Percentiles rank a stretch among this genome's conserved stretches.
Conservation (phyloP, 2,329 filamentous ascomycete species). For the Paramyrothecium roridum region DNA sequence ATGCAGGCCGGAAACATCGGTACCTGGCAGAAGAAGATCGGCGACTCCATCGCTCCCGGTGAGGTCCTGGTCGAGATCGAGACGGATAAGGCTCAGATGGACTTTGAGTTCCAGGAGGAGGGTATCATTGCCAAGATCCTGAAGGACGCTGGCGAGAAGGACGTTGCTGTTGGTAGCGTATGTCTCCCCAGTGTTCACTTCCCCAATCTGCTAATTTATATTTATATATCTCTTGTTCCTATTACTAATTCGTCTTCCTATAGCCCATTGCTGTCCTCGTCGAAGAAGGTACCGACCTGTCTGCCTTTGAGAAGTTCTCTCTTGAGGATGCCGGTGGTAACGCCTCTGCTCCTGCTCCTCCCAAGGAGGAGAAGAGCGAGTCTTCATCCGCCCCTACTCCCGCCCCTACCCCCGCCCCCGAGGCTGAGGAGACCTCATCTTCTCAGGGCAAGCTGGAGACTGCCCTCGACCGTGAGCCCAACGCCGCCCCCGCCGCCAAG, state of each 20-base stretch:
- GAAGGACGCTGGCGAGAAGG: constrained; percentile 90
- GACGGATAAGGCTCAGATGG: constrained; percentile 99
- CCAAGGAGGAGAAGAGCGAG: constrained; percentile 64
- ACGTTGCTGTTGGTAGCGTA: constrained; percentile 91
- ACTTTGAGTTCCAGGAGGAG: constrained; percentile 99
- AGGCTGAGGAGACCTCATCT: constrained; percentile 68
- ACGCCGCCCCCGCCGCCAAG: constrained; percentile 70
- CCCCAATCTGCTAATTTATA: constrained; percentile 12
- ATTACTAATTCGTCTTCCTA: constrained; percentile 6
- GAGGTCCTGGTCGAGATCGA: constrained; percentile 98
- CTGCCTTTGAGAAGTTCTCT: constrained; percentile 85
- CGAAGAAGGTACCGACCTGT: constrained; percentile 83
- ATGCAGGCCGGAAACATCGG: constrained; percentile 98
- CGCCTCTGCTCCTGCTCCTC: constrained; percentile 59
- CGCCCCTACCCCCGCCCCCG: constrained; percentile 38
- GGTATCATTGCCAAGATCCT: constrained; percentile 92
- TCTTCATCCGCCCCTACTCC: constrained; percentile 54
- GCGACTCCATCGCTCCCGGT: constrained; percentile 81
- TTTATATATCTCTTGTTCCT: constrained; percentile 8
- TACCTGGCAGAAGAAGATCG: constrained; percentile 94
- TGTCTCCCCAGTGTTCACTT: constrained; percentile 42
- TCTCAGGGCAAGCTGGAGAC: constrained; percentile 77
- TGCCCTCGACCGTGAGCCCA: constrained; percentile 77
- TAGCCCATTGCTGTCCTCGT: constrained; percentile 96
- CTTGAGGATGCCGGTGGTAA: constrained; percentile 89